These are phyloP conservation scores for Chondrostereum purpureum DNA, from an alignment of 1,284 basidiomycete genomes.

Conservation along the genomic window DNA sequence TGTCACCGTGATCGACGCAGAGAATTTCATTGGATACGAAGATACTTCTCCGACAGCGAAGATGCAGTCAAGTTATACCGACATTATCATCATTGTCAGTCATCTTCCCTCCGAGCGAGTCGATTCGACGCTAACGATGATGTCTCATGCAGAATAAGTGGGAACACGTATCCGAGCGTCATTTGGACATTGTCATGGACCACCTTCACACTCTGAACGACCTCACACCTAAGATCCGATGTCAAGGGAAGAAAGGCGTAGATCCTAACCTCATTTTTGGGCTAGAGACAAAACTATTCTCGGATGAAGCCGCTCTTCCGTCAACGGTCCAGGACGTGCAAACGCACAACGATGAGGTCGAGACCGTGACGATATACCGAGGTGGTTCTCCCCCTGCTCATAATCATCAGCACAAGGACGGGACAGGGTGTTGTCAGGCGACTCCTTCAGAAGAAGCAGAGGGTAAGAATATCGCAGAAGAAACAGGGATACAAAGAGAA, in stretches of 20 bases:
- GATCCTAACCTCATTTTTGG: slow-evolving; percentile 79
- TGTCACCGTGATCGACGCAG: slow-evolving; percentile 83
- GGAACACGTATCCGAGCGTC: slow-evolving; percentile 73
- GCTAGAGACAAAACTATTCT: slow-evolving; percentile 73
- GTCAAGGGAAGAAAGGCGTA: slow-evolving; percentile 56
- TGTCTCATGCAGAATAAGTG: slow-evolving; percentile 66
- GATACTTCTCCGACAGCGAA: slow-evolving; percentile 83
- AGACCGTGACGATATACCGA: slow-evolving; percentile 60
- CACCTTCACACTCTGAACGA: slow-evolving; percentile 88
- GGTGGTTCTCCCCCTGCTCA: slow-evolving; percentile 31
- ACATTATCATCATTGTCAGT: slow-evolving; percentile 72
- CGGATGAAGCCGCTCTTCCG: slow-evolving; percentile 25
- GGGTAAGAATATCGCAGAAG: not conserved
- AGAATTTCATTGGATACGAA: slow-evolving; percentile 87
- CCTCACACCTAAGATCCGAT: slow-evolving; percentile 75
- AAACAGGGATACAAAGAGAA: slow-evolving; percentile 21
- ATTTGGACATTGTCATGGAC: slow-evolving; percentile 77
- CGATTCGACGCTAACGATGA: slow-evolving; percentile 3
- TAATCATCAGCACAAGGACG: slow-evolving; percentile 22
- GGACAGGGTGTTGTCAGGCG: slow-evolving; percentile 12
- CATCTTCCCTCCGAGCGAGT: slow-evolving; percentile 5
- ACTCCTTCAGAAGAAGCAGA: slow-evolving; percentile 3
- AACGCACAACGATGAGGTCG: slow-evolving; percentile 73
- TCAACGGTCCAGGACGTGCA: slow-evolving; percentile 13
- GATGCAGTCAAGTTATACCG: slow-evolving; percentile 92